Conservation (phyloP, 2,329 filamentous ascomycete genomes). For the Parasarocladium wereldwijsianum region DNA sequence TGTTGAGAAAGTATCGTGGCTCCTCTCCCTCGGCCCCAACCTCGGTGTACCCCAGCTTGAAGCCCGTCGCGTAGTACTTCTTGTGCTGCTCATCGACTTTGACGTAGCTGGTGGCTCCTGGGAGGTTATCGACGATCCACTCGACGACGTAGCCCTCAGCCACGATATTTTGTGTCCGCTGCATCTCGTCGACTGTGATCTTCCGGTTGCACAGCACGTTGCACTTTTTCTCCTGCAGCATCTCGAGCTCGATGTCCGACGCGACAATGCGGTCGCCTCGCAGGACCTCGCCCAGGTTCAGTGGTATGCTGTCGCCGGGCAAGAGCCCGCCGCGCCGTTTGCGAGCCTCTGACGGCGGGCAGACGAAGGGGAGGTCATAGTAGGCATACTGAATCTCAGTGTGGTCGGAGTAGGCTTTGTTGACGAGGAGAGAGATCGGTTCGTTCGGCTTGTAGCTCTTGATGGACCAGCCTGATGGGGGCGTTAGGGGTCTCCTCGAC, state of each 20-base stretch:
- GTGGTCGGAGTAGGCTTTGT: conserved; percentile 83
- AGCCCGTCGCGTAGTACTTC: conserved; percentile 81
- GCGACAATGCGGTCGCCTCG: conserved; percentile 74
- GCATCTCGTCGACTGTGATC: conserved; percentile 48
- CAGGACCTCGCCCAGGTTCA: conserved; percentile 78
- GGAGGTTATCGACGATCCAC: conserved; percentile 88
- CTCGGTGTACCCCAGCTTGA: conserved; percentile 73
- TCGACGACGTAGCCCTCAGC: conserved; percentile 72
- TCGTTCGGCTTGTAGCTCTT: conserved; percentile 66
- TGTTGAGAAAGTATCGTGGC: conserved; percentile 64
- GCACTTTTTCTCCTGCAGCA: conserved; percentile 63
- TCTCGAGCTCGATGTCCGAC: conserved; percentile 68
- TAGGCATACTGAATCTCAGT: conserved; percentile 88
- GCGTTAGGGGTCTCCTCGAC: conserved; percentile 5
- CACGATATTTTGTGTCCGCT: conserved; percentile 57
- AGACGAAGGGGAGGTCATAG: conserved; percentile 77
- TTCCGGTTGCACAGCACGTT: conserved; percentile 57
- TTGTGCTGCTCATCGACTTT: conserved; percentile 72
- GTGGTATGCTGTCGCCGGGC: conserved; percentile 61
- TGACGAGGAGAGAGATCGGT: conserved; percentile 70
- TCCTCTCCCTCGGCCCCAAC: conserved; percentile 41
- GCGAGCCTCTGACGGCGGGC: conserved; percentile 43
- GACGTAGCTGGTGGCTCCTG: conserved; percentile 77
- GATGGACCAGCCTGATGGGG: conserved; percentile 55
- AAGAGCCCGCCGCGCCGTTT: conserved; percentile 53